Evolutionary conservation across 75 land plant species (phyloP), one percentile per base, ranked within the genome.

Genomic region (Larix kaempferi): DNA sequence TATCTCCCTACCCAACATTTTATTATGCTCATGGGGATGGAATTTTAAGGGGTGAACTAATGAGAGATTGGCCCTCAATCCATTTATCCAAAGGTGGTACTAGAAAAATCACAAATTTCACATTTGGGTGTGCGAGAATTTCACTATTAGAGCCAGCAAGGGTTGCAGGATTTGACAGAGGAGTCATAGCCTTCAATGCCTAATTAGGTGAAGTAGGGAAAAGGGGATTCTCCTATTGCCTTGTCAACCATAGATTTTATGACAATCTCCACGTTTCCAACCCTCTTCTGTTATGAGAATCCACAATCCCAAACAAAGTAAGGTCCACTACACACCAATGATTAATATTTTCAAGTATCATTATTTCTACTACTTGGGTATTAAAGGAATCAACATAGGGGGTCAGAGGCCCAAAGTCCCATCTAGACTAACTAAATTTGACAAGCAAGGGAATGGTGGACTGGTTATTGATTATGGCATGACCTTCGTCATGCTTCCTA

Each of bases 401-500:
- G 66, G 72, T 11, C 76, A 15, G n/a, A 44, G 25, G 25, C 80
- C 93, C 37, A 74, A 82, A 56, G 75, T 91, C 15, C 84, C 88
- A 23, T 56, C 26, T 25, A 59, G 57, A 13, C 37, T 84, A 54
- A 63, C 55, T 23, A 58, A 77, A 15, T 83, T 93, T 13, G 91
- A 94, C 67, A 6, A 59, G 49, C 23, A 64, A 15, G 97, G 97
- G 2, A 77, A 78, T 77, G 98, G 95, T 37, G 98, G 98, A 35
- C 58, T 87, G 78, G 86, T 93, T 67, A 82, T 95, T 14, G 98
- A 95, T 76, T 88, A 93, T 5, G 96, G 96, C 21, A 91, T 93
- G 1, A 93, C 96, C 0, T 82, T 84, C 83, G 89, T 96, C 29
- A 91, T 83, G 88, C 78, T 94, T 26, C 93, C 89, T 17, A 29